phyloP scores from a whole-genome alignment of 2,329 filamentous ascomycete genomes.

The Aspergillus amoenus region DNA sequence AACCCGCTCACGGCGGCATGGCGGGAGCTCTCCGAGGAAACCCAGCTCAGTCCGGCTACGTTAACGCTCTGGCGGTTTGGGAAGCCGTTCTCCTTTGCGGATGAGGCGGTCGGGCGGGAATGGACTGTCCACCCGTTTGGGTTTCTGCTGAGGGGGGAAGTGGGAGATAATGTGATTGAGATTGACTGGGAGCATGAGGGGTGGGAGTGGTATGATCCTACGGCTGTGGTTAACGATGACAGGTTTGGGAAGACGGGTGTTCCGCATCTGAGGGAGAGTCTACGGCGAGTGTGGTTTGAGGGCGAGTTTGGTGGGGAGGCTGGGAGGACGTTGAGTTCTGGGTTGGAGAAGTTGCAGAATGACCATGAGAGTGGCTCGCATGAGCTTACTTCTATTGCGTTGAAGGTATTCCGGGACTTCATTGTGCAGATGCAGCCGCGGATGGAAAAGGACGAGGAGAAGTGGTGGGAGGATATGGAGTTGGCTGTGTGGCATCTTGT shows the following conservation, averaged over 20 bases:
- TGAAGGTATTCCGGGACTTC: conserved; percentile 52
- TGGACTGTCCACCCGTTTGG: conserved; percentile 66
- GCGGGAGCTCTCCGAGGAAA: conserved; percentile 65
- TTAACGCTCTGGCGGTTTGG: conserved; percentile 57
- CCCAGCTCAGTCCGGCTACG: conserved; percentile 49
- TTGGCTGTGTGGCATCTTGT: conserved; percentile 63
- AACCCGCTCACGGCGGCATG: conserved; percentile 58
- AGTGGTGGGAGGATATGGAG: conserved; percentile 58
- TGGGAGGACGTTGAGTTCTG: conserved; percentile 46
- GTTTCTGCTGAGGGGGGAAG: conserved; percentile 42
- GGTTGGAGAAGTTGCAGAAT: conserved; percentile 51
- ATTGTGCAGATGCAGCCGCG: conserved; percentile 24
- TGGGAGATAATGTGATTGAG: conserved; percentile 48
- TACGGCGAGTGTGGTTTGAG: conserved; percentile 61
- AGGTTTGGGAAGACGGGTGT: conserved; percentile 51
- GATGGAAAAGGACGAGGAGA: conserved; percentile 14
- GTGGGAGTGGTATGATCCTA: conserved; percentile 59
- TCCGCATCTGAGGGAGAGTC: conserved; percentile 57
- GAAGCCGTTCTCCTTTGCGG: conserved; percentile 58
- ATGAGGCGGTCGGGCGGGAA: conserved; percentile 53
- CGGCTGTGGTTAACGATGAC: conserved; percentile 48
- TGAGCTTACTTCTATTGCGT: conserved; percentile 56
- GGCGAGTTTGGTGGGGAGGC: conserved; percentile 50
- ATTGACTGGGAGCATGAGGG: conserved; percentile 64
- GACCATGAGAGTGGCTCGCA: conserved; percentile 62